Evolutionary conservation across 176 grass and related monocot species (phyloP).

Genomic region (Triticum turgidum): DNA sequence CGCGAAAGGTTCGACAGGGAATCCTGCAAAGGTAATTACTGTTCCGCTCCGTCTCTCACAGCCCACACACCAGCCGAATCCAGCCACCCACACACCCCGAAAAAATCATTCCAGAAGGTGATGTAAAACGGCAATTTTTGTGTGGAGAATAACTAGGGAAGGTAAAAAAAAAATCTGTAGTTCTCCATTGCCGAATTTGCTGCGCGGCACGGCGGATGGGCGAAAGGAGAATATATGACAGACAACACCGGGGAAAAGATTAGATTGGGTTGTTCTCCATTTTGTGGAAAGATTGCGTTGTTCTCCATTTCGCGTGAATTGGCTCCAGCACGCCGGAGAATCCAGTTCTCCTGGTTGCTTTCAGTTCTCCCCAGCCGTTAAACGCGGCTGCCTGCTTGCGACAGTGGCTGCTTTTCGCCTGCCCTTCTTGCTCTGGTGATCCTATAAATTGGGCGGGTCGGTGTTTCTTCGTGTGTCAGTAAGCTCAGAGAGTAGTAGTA

Average conservation of each 20-base stretch:
- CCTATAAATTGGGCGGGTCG: constrained; percentile 48
- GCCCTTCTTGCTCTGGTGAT: neutral
- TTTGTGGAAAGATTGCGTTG: neutral
- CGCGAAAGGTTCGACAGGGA: neutral
- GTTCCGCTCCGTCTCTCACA: neutral
- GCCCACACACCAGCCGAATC: too few relatives aligned
- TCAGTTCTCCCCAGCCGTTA: constrained; percentile 35
- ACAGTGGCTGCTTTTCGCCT: neutral
- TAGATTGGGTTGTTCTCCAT: too few relatives aligned
- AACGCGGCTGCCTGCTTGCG: constrained; percentile 9
- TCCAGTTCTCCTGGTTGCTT: constrained; percentile 43
- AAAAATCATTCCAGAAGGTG: neutral
- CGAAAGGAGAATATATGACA: constrained; percentile 3
- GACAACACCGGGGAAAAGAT: neutral
- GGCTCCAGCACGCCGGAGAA: constrained; percentile 40
- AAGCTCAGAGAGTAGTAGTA: neutral
- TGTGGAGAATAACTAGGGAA: neutral
- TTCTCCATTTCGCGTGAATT: constrained; percentile 27
- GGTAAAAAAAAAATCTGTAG: neutral
- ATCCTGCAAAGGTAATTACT: neutral
- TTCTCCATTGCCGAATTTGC: constrained; percentile 32
- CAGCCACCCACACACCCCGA: neutral
- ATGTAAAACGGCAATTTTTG: neutral
- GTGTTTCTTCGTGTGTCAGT: constrained; percentile 17
- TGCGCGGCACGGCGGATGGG: neutral